Evolutionary conservation across 1,284 basidiomycete genomes (phyloP).

Genomic region (Moesziomyces aphidis): DNA sequence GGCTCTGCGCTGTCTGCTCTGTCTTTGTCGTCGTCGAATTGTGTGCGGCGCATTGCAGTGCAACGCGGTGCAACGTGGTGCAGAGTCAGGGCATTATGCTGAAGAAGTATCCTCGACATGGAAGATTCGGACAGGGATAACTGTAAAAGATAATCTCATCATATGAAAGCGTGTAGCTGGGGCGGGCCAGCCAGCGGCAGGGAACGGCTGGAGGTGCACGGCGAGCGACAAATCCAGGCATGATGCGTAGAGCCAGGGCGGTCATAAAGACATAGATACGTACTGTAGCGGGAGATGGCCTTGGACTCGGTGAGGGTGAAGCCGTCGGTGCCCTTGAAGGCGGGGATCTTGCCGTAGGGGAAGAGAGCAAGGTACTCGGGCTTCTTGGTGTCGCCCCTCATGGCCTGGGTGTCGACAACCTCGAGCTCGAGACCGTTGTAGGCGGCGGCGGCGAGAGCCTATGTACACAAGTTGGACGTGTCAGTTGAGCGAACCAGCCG

Average conservation of each 20-base stretch:
- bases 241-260: conserved; percentile 3
- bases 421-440: conserved; percentile 64
- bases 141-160: conserved; percentile 70
- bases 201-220: neutral
- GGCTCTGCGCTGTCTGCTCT: conserved; percentile 3
- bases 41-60: neutral
- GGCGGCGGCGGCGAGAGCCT: conserved; percentile 60
- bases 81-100: conserved; percentile 57
- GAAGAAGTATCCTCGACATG: conserved; percentile 73
- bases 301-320: conserved; percentile 81
- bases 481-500: neutral
- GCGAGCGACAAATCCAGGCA: neutral
- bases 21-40: neutral
- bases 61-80: conserved; percentile 1
- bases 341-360: conserved; percentile 74
- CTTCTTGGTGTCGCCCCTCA: conserved; percentile 54
- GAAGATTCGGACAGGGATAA: conserved; percentile 68
- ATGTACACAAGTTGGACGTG: neutral
- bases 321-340: conserved; percentile 81
- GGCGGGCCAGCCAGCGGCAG: conserved; percentile 16
- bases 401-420: conserved; percentile 47
- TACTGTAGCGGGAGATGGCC: conserved; percentile 89
- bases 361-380: conserved; percentile 63
- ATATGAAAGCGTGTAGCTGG: conserved; percentile 20
- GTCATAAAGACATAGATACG: conserved; percentile 70